Evolutionary conservation across 2,329 filamentous ascomycete species (phyloP).

Genomic region (Pseudocercospora macadamiae): DNA sequence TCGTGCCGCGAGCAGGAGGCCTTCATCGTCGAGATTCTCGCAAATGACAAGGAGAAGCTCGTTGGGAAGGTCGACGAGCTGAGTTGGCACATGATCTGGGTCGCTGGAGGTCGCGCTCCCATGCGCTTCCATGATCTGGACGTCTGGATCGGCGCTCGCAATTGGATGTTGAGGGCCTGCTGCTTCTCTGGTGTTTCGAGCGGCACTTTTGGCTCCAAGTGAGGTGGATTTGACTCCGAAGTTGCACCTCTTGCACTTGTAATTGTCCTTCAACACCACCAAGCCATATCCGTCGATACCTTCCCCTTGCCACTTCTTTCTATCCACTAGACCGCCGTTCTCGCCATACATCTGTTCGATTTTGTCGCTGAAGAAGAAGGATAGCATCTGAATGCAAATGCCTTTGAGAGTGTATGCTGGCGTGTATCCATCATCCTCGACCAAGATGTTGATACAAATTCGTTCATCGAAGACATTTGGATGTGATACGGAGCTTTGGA

Average conservation of each 20-base stretch:
- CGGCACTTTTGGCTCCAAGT: too few species aligned
- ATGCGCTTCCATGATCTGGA: too few species aligned
- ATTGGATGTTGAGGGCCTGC: too few species aligned
- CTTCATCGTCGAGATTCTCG: slow-evolving; percentile 25
- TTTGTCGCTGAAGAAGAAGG: slow-evolving; percentile 27
- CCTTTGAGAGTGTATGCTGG: slow-evolving; percentile 31
- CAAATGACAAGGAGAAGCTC: slow-evolving; percentile 24
- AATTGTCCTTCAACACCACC: slow-evolving; percentile 1
- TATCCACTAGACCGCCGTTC: slow-evolving; percentile 22
- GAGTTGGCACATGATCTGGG: not conserved
- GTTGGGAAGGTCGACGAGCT: slow-evolving; percentile 21
- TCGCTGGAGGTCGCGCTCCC: not conserved
- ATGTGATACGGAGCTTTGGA: slow-evolving; percentile 24
- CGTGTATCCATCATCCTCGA: slow-evolving; percentile 22
- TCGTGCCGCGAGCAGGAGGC: slow-evolving; percentile 23
- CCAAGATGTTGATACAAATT: slow-evolving; percentile 29
- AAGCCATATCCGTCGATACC: slow-evolving; percentile 9
- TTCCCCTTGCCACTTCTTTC: slow-evolving; percentile 16
- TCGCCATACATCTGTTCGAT: slow-evolving; percentile 29
- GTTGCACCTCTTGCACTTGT: slow-evolving; percentile 17
- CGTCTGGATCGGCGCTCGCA: too few species aligned
- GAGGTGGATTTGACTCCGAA: slow-evolving; percentile 2
- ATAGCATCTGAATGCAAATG: slow-evolving; percentile 32
- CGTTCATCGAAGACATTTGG: slow-evolving; percentile 30
- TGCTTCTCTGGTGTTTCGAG: too few species aligned